These are phyloP conservation scores for Dendrocalamus latiflorus DNA, from an alignment of 202 grass and related monocot genomes.

Conservation along the genomic window DNA sequence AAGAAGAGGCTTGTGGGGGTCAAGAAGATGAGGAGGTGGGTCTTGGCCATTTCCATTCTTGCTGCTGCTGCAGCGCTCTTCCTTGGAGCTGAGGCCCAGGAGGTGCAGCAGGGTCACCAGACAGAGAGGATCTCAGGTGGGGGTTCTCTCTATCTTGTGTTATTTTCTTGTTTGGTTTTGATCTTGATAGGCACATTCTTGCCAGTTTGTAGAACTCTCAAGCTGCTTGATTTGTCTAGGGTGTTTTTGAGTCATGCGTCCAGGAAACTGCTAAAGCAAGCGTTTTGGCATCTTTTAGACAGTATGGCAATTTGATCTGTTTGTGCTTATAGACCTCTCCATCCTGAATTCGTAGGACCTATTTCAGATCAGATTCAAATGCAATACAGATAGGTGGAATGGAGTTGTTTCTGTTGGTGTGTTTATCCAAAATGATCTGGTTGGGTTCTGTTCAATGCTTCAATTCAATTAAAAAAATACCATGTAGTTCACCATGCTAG, in stretches of 20 bases:
- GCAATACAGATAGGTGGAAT: background rate
- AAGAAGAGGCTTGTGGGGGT: conserved; percentile 18
- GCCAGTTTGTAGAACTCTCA: conserved; percentile 1
- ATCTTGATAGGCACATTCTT: conserved; percentile 15
- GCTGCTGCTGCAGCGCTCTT: conserved; percentile 40
- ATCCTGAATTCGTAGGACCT: background rate
- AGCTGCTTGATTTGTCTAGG: conserved; percentile 11
- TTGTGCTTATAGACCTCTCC: background rate
- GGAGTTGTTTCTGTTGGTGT: background rate
- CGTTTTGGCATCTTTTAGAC: background rate
- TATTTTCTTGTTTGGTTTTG: conserved; percentile 18
- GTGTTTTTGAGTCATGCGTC: background rate
- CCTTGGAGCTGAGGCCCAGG: conserved; percentile 45
- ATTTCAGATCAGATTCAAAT: background rate
- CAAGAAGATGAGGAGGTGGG: conserved; percentile 46
- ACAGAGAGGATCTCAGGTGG: conserved; percentile 88
- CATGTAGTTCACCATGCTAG: background rate
- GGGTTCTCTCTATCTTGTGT: background rate
- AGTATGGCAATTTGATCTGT: background rate
- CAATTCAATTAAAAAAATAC: background rate
- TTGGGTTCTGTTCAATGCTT: background rate
- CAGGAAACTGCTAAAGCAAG: background rate
- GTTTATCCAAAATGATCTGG: background rate
- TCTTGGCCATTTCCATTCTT: conserved; percentile 44
- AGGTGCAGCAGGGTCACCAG: conserved; percentile 49